phyloP scores from a whole-genome alignment of 2,329 filamentous ascomycete species.

The Sarocladium strictum region DNA sequence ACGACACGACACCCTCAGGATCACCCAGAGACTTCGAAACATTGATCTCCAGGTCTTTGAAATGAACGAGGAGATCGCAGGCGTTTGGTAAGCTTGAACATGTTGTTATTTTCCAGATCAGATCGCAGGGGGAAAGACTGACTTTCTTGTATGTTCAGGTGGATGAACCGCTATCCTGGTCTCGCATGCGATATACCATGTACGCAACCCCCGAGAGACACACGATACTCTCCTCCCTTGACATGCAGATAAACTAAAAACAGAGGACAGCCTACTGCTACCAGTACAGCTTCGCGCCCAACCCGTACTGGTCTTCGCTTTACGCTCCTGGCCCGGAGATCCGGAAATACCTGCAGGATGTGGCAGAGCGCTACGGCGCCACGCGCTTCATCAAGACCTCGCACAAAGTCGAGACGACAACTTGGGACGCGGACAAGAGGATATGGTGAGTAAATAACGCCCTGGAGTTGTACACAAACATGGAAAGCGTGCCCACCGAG shows the following conservation, averaged over 20 bases:
- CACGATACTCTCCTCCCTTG: no score
- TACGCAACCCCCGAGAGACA: neutral
- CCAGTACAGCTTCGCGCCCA: slow-evolving; percentile 10
- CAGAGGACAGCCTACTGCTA: neutral
- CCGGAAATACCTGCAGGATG: slow-evolving; percentile 6
- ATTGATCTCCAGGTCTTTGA: neutral
- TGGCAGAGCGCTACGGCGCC: slow-evolving; percentile 9
- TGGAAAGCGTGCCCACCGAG: no score
- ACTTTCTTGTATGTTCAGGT: no score
- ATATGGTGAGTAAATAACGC: neutral
- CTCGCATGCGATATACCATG: neutral
- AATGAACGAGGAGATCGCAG: no score
- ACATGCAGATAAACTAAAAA: neutral
- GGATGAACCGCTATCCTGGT: no score
- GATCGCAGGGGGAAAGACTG: no score
- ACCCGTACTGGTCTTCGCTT: slow-evolving; percentile 7
- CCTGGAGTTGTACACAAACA: no score
- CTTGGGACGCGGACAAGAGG: neutral
- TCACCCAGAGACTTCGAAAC: neutral
- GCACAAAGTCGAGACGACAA: no score
- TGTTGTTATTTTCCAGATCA: no score
- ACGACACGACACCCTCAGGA: neutral
- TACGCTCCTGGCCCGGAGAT: slow-evolving; percentile 10
- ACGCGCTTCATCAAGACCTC: slow-evolving; percentile 3
- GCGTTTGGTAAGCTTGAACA: no score